These are phyloP conservation scores for Zizania latifolia DNA, from an alignment of 176 grass and related monocot genomes.

Conservation along the genomic window DNA sequence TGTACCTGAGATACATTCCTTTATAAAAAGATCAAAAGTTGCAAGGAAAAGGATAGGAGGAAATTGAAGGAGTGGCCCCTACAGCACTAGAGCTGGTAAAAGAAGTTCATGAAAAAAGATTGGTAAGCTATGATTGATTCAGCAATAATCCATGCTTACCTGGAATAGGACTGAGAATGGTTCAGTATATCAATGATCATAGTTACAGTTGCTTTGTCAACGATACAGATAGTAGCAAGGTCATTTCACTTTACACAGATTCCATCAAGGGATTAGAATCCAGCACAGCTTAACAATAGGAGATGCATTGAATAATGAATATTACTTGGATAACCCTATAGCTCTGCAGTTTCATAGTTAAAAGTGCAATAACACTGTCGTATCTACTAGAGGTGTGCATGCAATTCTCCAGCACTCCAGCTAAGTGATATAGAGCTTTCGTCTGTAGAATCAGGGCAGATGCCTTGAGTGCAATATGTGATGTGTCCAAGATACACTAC, in stretches of 20 bases:
- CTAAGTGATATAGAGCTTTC: background rate
- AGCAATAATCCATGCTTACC: background rate
- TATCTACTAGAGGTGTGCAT: background rate
- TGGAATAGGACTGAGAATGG: background rate
- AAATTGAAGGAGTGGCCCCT: conserved; percentile 22
- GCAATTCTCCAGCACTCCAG: background rate
- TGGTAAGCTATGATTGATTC: conserved; percentile 26
- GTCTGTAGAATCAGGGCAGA: background rate
- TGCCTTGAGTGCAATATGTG: background rate
- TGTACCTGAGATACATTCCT: conserved; percentile 31
- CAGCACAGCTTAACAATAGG: background rate
- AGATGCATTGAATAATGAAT: background rate
- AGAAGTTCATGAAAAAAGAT: background rate
- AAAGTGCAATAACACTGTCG: background rate
- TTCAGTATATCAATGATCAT: background rate
- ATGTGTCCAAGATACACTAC: conserved; percentile 5
- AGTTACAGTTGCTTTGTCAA: background rate
- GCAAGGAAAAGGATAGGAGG: background rate
- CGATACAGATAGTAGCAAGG: background rate
- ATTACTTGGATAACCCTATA: background rate
- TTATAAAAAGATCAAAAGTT: conserved; percentile 30
- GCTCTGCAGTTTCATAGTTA: background rate
- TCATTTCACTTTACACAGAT: background rate
- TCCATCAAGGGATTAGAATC: background rate
- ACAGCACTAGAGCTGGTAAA: background rate